These are phyloP conservation scores for Orbilia ellipsospora DNA, from an alignment of 2,329 filamentous ascomycete genomes.

Conservation along the genomic window DNA sequence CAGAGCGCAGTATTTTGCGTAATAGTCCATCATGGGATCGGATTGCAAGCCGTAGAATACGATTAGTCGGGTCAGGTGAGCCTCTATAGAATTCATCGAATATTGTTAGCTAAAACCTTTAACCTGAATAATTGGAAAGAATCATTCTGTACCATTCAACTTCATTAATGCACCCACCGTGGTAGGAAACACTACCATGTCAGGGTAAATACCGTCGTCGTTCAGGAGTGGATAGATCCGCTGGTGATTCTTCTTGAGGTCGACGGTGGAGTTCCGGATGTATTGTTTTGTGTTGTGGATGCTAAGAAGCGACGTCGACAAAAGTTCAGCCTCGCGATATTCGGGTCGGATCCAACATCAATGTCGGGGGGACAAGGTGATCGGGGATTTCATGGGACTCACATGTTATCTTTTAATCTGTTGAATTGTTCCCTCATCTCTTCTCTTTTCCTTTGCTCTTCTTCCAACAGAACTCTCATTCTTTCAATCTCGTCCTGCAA, in stretches of 20 bases:
- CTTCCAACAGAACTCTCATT: conserved; percentile 34
- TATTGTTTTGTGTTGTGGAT: conserved; percentile 54
- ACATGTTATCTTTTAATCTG: conserved; percentile 47
- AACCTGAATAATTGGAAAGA: neutral
- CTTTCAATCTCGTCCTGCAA: conserved; percentile 52
- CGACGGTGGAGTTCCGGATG: conserved; percentile 52
- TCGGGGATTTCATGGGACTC: conserved; percentile 11
- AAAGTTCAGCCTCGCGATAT: conserved; percentile 22
- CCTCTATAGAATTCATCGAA: conserved; percentile 15
- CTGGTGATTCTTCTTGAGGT: conserved; percentile 53
- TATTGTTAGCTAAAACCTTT: neutral
- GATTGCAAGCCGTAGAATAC: conserved; percentile 52
- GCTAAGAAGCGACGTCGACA: conserved; percentile 8
- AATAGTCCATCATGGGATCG: conserved; percentile 49
- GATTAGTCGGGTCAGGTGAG: conserved; percentile 42
- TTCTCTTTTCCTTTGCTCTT: conserved; percentile 41
- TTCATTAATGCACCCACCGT: conserved; percentile 53
- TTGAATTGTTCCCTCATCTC: conserved; percentile 38
- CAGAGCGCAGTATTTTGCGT: conserved; percentile 52
- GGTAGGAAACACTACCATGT: conserved; percentile 49
- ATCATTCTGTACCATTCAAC: conserved; percentile 37
- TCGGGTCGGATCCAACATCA: neutral
- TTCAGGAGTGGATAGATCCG: conserved; percentile 53
- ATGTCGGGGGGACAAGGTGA: neutral
- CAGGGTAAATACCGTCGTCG: conserved; percentile 42